These are phyloP conservation scores for Sugiyamaella castrensis DNA, from an alignment of 1,139 yeast genomes.

Conservation along the genomic window DNA sequence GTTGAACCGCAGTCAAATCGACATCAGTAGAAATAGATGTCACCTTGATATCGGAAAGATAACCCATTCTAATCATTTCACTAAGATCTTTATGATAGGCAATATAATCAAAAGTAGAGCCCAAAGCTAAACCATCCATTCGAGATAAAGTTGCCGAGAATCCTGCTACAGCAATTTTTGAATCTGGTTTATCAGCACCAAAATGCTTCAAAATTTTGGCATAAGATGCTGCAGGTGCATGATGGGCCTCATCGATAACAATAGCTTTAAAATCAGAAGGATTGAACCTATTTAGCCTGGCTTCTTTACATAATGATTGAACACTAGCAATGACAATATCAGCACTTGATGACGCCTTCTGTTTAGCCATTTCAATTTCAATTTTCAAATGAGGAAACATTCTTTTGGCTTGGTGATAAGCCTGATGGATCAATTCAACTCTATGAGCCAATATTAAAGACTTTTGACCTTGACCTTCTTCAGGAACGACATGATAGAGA, in stretches of 20 bases:
- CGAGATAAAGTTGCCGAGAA: conserved; percentile 81
- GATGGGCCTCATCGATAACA: conserved; percentile 92
- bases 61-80: conserved; percentile 67
- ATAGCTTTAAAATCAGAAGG: conserved; percentile 64
- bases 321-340: conserved; percentile 80
- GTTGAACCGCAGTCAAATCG: conserved; percentile 38
- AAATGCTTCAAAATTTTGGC: conserved; percentile 54
- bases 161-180: conserved; percentile 63
- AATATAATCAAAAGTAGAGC: conserved; percentile 64
- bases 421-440: conserved; percentile 74
- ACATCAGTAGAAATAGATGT: conserved; percentile 50
- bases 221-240: conserved; percentile 77
- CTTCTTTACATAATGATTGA: conserved; percentile 52
- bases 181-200: conserved; percentile 44
- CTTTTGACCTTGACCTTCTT: conserved; percentile 44
- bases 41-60: conserved; percentile 68
- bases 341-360: conserved; percentile 42
- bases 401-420: conserved; percentile 48
- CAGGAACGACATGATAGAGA: conserved; percentile 48
- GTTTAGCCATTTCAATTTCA: conserved; percentile 70
- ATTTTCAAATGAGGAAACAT: conserved; percentile 54
- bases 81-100: conserved; percentile 65
- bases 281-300: conserved; percentile 53
- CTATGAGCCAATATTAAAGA: conserved; percentile 77
- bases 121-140: conserved; percentile 61